Conservation (phyloP, 2,329 filamentous ascomycete genomes). For the Fusarium pseudograminearum region DNA sequence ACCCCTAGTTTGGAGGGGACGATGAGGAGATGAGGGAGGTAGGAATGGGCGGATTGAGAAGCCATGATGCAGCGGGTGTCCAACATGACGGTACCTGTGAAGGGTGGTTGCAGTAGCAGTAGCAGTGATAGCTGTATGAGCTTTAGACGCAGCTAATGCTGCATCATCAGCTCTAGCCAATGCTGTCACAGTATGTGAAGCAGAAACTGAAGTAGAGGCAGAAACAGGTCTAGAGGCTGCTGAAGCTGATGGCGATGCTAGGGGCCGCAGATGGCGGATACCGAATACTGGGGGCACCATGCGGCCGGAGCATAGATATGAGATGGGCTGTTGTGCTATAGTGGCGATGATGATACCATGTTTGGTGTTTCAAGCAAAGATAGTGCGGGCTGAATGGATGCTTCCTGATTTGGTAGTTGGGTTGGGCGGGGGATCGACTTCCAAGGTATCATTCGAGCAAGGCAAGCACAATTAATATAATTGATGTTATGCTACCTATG, state of each 20-base stretch:
- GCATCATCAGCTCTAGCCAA: constrained; percentile 8
- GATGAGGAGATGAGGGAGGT: constrained; percentile 38
- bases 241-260: constrained; percentile 32
- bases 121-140: constrained; percentile 3
- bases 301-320: constrained; percentile 45
- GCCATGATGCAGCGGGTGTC: constrained; percentile 18
- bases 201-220: constrained; percentile 17
- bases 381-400: constrained; percentile 7
- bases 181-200: constrained; percentile 14
- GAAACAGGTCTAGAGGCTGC: constrained; percentile 28
- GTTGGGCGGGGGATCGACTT: constrained; percentile 9
- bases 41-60: constrained; percentile 39
- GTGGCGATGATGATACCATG: constrained; percentile 22
- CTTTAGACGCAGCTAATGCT: constrained; percentile 13
- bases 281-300: constrained; percentile 45
- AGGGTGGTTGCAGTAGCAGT: background rate
- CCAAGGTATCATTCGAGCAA: background rate
- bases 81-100: constrained; percentile 5
- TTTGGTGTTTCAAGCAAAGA: constrained; percentile 15
- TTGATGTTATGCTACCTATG: constrained; percentile 17
- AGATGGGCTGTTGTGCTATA: constrained; percentile 39
- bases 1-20: constrained; percentile 53
- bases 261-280: constrained; percentile 47
- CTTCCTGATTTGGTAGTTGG: constrained; percentile 14
- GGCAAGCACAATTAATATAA: background rate